These are phyloP conservation scores for Prunus yedoensis DNA, from an alignment of 331 rosid species.

Conservation along the genomic window DNA sequence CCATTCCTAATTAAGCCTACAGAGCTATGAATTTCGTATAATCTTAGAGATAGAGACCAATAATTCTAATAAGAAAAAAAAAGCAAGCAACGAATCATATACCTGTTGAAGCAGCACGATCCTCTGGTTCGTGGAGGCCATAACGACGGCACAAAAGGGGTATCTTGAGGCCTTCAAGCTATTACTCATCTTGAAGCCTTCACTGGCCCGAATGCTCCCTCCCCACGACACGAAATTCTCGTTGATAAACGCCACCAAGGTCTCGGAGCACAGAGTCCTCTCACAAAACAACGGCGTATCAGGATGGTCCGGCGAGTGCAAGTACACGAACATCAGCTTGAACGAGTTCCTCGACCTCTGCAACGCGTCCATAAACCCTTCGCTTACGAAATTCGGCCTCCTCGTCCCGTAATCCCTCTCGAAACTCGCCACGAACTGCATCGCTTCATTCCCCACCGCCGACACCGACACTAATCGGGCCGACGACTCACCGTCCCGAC, in stretches of 20 bases:
- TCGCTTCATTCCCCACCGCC: constrained; percentile 66
- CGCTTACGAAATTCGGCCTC: constrained; percentile 68
- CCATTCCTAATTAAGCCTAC: neutral
- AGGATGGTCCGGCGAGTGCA: constrained; percentile 96
- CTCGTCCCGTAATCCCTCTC: constrained; percentile 68
- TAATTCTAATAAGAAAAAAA: neutral
- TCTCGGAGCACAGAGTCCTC: constrained; percentile 72
- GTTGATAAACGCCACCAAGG: constrained; percentile 57
- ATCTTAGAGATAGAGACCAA: neutral
- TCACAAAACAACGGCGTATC: constrained; percentile 83
- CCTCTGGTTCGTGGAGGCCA: constrained; percentile 94
- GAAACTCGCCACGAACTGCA: constrained; percentile 58
- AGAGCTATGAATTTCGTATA: neutral
- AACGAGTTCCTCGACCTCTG: constrained; percentile 76
- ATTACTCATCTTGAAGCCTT: constrained; percentile 98
- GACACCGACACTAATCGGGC: constrained; percentile 65
- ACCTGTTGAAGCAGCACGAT: constrained; percentile 97
- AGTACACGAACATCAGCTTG: constrained; percentile 77
- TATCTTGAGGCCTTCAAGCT: constrained; percentile 89
- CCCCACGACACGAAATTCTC: constrained; percentile 97
- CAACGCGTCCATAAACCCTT: constrained; percentile 90
- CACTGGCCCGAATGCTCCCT: constrained; percentile 85
- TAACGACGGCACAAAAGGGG: constrained; percentile 93
- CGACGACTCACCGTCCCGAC: constrained; percentile 36
- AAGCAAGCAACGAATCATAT: neutral